phyloP scores from a whole-genome alignment of 805 yeast species.

The Ogataea haglerorum region DNA sequence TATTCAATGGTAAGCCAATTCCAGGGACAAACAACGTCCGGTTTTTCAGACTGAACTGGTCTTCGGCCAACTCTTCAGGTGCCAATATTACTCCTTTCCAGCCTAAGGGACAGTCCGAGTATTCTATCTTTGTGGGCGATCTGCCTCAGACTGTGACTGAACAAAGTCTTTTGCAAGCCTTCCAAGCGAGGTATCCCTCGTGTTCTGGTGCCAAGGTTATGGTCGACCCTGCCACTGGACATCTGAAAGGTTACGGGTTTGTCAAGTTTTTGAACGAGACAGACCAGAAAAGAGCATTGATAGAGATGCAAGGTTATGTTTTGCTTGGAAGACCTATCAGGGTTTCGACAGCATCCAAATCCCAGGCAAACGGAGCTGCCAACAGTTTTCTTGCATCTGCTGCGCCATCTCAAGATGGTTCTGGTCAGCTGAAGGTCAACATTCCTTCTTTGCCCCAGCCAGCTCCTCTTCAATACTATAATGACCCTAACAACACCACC shows the following conservation, averaged over 20 bases:
- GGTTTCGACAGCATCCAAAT: slow-evolving; percentile 61
- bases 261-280: slow-evolving; percentile 66
- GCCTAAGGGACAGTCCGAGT: slow-evolving; percentile 35
- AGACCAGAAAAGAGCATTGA: slow-evolving; percentile 68
- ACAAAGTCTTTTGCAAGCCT: slow-evolving; percentile 56
- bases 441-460: slow-evolving; percentile 31
- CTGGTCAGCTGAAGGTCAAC: slow-evolving; percentile 12
- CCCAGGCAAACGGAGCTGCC: slow-evolving; percentile 13
- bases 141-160: slow-evolving; percentile 73
- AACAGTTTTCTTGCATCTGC: slow-evolving; percentile 4
- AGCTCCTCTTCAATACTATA: slow-evolving; percentile 57
- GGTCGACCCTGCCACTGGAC: slow-evolving; percentile 65
- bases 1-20: slow-evolving; percentile 61
- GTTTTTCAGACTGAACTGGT: slow-evolving; percentile 75
- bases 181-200: slow-evolving; percentile 67
- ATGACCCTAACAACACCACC: slow-evolving; percentile 75
- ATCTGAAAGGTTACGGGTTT: slow-evolving; percentile 85
- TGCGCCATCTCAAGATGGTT: slow-evolving; percentile 10
- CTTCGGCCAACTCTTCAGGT: slow-evolving; percentile 40
- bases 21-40: slow-evolving; percentile 58
- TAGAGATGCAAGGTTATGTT: slow-evolving; percentile 78
- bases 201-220: slow-evolving; percentile 75
- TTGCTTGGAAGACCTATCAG: slow-evolving; percentile 74
- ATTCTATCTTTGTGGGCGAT: slow-evolving; percentile 84
- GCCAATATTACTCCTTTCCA: slow-evolving; percentile 15